Percentiles rank a stretch among this genome's conserved stretches.
Conservation (phyloP, 768 basidiomycete species). For the Tylopilus sp. region DNA sequence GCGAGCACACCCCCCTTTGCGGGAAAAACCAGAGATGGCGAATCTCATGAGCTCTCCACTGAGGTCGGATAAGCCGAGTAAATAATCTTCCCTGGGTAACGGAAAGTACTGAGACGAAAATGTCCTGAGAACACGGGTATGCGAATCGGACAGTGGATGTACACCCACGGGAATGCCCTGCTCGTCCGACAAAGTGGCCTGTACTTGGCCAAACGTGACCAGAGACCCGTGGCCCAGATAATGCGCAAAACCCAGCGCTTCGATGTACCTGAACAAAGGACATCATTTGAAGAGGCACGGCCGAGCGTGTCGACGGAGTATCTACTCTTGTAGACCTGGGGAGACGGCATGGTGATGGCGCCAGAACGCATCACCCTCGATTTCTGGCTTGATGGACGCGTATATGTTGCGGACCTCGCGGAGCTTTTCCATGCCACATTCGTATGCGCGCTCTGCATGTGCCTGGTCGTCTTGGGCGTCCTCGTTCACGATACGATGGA, state of each 20-base stretch:
- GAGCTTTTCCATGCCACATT: conserved; percentile 56
- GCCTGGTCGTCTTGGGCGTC: conserved; percentile 27
- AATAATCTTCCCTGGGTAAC: conserved; percentile 76
- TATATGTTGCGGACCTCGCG: conserved; percentile 65
- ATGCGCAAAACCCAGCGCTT: conserved; percentile 85
- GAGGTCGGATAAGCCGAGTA: conserved; percentile 90
- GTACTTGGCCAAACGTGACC: conserved; percentile 66
- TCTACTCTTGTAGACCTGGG: conserved; percentile 77
- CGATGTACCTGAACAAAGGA: conserved; percentile 61
- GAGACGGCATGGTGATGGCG: conserved; percentile 70
- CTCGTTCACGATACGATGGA: conserved; percentile 69
- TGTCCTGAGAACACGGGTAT: background rate
- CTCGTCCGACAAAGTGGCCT: conserved; percentile 57
- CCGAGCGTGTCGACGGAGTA: background rate
- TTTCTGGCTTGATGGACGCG: conserved; percentile 54
- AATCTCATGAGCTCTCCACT: conserved; percentile 97
- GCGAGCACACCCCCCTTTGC: conserved; percentile 59
- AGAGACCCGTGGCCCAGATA: conserved; percentile 71
- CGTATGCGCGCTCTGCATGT: conserved; percentile 43
- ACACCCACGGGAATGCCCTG: conserved; percentile 61
- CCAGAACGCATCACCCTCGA: conserved; percentile 73
- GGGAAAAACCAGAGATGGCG: conserved; percentile 79
- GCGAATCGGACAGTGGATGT: conserved; percentile 2
- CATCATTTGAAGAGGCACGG: conserved; percentile 14
- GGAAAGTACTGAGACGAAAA: conserved; percentile 62